phyloP scores from a whole-genome alignment of 2,329 filamentous ascomycete species.

The Fusarium sp. region DNA sequence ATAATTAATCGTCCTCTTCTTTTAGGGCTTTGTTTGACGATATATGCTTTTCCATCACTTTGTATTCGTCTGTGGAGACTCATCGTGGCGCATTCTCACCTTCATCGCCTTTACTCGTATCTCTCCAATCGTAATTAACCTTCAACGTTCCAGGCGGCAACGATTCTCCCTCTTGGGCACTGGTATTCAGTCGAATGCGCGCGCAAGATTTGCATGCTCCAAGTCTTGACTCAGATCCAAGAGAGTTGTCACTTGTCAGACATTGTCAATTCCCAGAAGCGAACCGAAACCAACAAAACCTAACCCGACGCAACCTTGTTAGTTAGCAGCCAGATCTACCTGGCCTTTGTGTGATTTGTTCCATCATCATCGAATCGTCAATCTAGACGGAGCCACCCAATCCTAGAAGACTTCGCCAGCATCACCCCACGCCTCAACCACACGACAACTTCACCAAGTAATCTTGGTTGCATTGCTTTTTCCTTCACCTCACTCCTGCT shows the following conservation, averaged over 20 bases:
- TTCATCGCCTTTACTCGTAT: not conserved
- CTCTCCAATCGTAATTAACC: constrained; percentile 4
- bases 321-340: constrained; percentile 13
- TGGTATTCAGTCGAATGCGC: constrained; percentile 19
- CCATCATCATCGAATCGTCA: constrained; percentile 25
- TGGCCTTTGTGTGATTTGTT: constrained; percentile 4
- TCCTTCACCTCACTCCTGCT: not conserved
- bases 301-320: not conserved
- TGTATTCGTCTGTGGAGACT: not conserved
- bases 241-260: constrained; percentile 25
- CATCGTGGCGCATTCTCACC: constrained; percentile 11
- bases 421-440: constrained; percentile 29
- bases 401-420: constrained; percentile 12
- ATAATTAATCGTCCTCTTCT: not conserved
- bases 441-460: constrained; percentile 8
- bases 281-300: not conserved
- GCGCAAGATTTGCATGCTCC: not conserved
- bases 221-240: constrained; percentile 24
- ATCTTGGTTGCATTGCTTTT: not conserved
- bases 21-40: not conserved
- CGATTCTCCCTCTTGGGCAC: constrained; percentile 18
- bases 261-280: constrained; percentile 16
- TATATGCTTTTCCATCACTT: not conserved
- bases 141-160: constrained; percentile 17
- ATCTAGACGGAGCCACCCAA: constrained; percentile 12